Percentiles rank a stretch among this genome's conserved stretches.
phyloP scores from a whole-genome alignment of 768 basidiomycete species.

The Trametopsis cervina region DNA sequence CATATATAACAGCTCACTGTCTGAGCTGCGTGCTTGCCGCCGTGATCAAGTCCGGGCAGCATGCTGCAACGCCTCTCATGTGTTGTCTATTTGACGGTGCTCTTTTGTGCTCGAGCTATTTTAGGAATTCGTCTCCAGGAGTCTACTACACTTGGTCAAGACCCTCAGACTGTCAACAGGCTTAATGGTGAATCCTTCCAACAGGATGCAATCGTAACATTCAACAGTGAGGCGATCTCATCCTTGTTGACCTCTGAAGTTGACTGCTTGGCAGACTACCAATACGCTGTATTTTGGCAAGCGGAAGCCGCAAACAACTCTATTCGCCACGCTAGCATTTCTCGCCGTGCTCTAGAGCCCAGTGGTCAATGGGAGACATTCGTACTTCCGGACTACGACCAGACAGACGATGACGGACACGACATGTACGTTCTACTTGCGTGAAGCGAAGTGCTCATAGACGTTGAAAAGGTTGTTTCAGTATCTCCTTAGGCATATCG shows the following conservation, averaged over 20 bases:
- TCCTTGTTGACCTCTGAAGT: no score
- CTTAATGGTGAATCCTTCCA: conserved; percentile 33
- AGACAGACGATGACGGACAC: conserved; percentile 32
- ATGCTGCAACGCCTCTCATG: no score
- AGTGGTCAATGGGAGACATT: conserved; percentile 23
- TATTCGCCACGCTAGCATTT: conserved; percentile 23
- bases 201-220: conserved; percentile 28
- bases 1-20: no score
- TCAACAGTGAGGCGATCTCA: conserved; percentile 21
- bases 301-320: conserved; percentile 21
- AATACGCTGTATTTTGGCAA: conserved; percentile 30
- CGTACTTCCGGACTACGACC: conserved; percentile 28
- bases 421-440: conserved; percentile 22
- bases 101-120: no score
- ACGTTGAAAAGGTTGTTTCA: conserved; percentile 2
- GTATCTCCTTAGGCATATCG: conserved; percentile 31
- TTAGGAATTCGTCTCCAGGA: conserved; percentile 13
- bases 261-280: conserved; percentile 19
- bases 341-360: conserved; percentile 18
- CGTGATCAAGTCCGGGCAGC: no score
- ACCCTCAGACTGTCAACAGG: conserved; percentile 29
- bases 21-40: no score
- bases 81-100: no score
- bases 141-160: conserved; percentile 22
- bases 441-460: no score